Evolutionary conservation across 495 filamentous ascomycete species (phyloP).

Genomic region (Aspergillus diversus): DNA sequence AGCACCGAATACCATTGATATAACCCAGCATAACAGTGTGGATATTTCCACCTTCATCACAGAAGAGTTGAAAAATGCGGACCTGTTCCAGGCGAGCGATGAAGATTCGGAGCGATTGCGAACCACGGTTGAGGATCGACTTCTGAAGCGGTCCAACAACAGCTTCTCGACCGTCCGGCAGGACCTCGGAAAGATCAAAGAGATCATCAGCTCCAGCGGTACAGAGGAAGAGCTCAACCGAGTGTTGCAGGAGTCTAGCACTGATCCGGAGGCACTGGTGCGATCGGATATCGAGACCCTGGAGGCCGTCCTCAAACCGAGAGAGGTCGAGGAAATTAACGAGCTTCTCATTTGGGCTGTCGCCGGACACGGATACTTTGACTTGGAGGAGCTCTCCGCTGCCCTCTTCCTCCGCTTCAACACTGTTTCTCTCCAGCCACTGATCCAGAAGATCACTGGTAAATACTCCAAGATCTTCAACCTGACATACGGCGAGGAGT

Average conservation of each 20-base stretch:
- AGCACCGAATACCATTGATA: conserved; percentile 7
- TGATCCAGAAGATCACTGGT: conserved; percentile 25
- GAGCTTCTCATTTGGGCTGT: conserved; percentile 32
- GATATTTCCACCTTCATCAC: conserved; percentile 18
- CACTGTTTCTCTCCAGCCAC: conserved; percentile 23
- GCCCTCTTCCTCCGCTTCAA: conserved; percentile 26
- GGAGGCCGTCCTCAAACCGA: conserved; percentile 23
- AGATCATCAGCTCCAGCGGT: conserved; percentile 25
- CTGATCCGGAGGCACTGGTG: conserved; percentile 19
- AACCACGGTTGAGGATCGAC: conserved; percentile 9
- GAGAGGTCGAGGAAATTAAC: conserved; percentile 32
- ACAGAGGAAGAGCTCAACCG: conserved; percentile 28
- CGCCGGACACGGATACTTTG: conserved; percentile 18
- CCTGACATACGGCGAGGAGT: conserved; percentile 1
- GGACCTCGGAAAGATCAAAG: conserved; percentile 26
- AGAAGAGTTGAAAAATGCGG: conserved; percentile 13
- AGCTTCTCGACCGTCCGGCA: conserved; percentile 15
- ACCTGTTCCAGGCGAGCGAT: conserved; percentile 19
- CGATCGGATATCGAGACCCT: conserved; percentile 24
- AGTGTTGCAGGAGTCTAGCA: conserved; percentile 23
- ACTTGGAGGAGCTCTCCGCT: conserved; percentile 20
- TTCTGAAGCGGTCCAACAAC: conserved; percentile 18
- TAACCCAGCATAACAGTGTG: conserved; percentile 12
- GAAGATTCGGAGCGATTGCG: conserved; percentile 14
- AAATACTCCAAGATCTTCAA: conserved; percentile 32